A percentile compares a stretch with the other conserved stretches of the same genome.
These are phyloP conservation scores for Posidonia australis DNA, from an alignment of 106 monocot species.

Conservation along the genomic window DNA sequence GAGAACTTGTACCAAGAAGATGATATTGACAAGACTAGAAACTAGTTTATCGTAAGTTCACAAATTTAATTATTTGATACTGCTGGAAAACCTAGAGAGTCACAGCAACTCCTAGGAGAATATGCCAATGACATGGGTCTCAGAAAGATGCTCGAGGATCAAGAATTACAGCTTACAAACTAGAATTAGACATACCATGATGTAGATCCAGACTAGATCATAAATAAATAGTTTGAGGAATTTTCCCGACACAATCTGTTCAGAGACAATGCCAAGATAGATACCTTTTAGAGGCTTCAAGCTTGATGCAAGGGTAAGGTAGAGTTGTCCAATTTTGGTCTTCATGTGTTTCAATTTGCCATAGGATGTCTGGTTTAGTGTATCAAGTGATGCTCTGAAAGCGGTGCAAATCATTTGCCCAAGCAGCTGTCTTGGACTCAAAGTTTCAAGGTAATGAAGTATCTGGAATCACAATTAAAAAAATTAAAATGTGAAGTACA, in stretches of 20 bases:
- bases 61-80: too few relatives aligned
- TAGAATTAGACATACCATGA: neutral
- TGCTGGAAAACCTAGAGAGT: too few relatives aligned
- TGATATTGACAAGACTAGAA: neutral
- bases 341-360: constrained; percentile 62
- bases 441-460: constrained; percentile 88
- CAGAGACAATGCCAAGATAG: neutral
- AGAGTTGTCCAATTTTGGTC: constrained; percentile 68
- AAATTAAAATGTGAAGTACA: neutral
- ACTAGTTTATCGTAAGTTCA: too few relatives aligned
- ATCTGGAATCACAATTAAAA: constrained; percentile 33
- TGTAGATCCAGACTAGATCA: neutral
- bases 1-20: neutral
- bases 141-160: too few relatives aligned
- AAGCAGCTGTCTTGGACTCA: constrained; percentile 70
- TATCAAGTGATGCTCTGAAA: constrained; percentile 74
- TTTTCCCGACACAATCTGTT: neutral
- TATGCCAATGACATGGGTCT: too few relatives aligned
- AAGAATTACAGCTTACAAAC: too few relatives aligned
- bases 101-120: too few relatives aligned
- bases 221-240: too few relatives aligned
- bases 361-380: constrained; percentile 49
- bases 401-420: constrained; percentile 88
- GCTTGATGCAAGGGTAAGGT: constrained; percentile 51
- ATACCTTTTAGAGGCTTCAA: constrained; percentile 68